Evolutionary conservation across 2,329 filamentous ascomycete genomes (phyloP).

Genomic region (Ophiostoma triangulosporum): DNA sequence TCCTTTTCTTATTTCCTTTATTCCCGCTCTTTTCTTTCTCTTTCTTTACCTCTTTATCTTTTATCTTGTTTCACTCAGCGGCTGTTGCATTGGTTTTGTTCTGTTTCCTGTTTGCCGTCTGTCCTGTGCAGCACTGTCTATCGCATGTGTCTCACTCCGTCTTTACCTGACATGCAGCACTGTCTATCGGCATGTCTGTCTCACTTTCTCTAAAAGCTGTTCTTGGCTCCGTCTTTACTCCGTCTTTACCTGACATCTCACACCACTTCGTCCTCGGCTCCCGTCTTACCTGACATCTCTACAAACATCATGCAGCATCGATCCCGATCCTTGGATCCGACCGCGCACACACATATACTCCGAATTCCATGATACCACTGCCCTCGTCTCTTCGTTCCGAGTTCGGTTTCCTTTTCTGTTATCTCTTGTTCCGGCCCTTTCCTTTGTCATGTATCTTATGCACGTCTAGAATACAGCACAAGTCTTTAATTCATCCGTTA

Average conservation of each 20-base stretch:
- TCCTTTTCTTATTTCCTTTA: slow-evolving; percentile 1
- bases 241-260: too few species aligned
- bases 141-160: background rate
- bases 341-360: background rate
- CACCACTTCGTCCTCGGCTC: too few species aligned
- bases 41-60: background rate
- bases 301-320: background rate
- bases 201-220: background rate
- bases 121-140: background rate
- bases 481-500: too few species aligned
- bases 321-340: background rate
- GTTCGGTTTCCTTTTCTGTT: background rate
- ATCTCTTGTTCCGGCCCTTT: too few species aligned
- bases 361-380: slow-evolving; percentile 16
- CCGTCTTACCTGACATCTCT: too few species aligned
- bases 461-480: too few species aligned
- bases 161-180: too few species aligned
- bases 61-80: background rate
- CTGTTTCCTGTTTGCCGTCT: too few species aligned
- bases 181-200: background rate
- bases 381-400: slow-evolving; percentile 1
- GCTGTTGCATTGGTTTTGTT: background rate
- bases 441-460: too few species aligned
- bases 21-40: background rate
- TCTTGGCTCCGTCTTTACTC: too few species aligned